Conservation (phyloP, 179 eudicot species). For the Spergularia azorica region DNA sequence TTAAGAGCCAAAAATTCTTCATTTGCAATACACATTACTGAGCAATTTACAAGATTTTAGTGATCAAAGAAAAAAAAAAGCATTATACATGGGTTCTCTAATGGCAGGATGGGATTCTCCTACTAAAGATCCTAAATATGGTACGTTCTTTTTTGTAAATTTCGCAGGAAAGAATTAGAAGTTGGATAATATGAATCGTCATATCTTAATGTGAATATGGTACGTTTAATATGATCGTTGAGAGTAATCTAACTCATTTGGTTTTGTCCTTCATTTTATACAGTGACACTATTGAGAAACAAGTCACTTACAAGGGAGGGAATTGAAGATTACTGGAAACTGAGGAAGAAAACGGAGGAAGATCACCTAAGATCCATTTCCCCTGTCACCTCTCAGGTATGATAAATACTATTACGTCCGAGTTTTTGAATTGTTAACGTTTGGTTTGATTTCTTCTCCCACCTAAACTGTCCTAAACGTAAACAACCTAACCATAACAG, state of each 20-base stretch:
- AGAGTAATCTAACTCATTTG: no score
- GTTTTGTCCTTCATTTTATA: no score
- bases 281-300: slow-evolving; percentile 57
- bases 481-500: no score
- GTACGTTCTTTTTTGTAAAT: slow-evolving; percentile 29
- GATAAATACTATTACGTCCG: no score
- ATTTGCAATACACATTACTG: neutral
- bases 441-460: no score
- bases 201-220: no score
- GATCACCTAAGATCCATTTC: slow-evolving; percentile 51
- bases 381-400: slow-evolving; percentile 30
- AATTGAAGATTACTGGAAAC: slow-evolving; percentile 73
- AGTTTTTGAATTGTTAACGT: no score
- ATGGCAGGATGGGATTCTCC: slow-evolving; percentile 83
- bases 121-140: slow-evolving; percentile 47
- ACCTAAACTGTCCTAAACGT: neutral
- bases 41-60: neutral
- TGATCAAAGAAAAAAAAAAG: neutral
- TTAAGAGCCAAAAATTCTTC: neutral
- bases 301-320: slow-evolving; percentile 66
- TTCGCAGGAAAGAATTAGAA: no score
- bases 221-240: no score
- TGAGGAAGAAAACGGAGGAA: slow-evolving; percentile 53
- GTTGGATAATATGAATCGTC: no score
- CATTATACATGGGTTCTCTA: slow-evolving; percentile 69